Evolutionary conservation across 2,329 filamentous ascomycete species (phyloP).

Genomic region (Neofusicoccum laricinum): DNA sequence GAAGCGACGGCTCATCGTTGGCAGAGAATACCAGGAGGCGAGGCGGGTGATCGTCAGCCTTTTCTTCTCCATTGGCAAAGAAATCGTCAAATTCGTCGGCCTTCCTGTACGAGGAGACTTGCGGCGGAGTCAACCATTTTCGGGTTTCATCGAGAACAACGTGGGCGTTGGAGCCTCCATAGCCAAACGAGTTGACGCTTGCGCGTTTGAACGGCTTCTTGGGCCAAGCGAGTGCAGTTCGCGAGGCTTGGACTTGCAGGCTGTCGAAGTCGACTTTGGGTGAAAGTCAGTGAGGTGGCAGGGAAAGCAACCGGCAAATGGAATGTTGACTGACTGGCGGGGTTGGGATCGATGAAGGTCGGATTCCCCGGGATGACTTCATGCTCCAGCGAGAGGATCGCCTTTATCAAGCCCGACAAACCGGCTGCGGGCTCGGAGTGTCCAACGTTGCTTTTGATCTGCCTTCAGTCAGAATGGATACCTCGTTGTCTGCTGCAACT

Average conservation of each 20-base stretch:
- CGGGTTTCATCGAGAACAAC: slow-evolving; percentile 20
- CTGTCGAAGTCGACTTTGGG: not conserved
- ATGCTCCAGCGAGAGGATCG: slow-evolving; percentile 35
- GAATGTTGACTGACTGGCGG: no score
- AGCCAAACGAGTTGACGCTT: slow-evolving; percentile 19
- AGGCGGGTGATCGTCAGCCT: no score
- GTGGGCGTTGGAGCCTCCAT: slow-evolving; percentile 19
- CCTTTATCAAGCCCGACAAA: slow-evolving; percentile 32
- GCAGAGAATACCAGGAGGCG: not conserved
- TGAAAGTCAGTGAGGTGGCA: no score
- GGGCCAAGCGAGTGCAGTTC: not conserved
- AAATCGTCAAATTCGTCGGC: no score
- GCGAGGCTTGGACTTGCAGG: not conserved
- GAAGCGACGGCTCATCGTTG: not conserved
- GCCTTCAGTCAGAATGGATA: not conserved
- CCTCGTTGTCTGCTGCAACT: no score
- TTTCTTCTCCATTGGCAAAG: no score
- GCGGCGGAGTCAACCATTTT: no score
- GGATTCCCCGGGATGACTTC: slow-evolving; percentile 31
- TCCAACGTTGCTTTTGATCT: slow-evolving; percentile 37
- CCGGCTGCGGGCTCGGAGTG: slow-evolving; percentile 36
- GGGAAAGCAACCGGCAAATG: no score
- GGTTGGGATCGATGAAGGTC: not conserved
- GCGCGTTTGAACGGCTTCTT: not conserved
- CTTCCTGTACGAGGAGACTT: no score